phyloP scores from a whole-genome alignment of 1,284 basidiomycete genomes.

The Leccinum subrobustum region DNA sequence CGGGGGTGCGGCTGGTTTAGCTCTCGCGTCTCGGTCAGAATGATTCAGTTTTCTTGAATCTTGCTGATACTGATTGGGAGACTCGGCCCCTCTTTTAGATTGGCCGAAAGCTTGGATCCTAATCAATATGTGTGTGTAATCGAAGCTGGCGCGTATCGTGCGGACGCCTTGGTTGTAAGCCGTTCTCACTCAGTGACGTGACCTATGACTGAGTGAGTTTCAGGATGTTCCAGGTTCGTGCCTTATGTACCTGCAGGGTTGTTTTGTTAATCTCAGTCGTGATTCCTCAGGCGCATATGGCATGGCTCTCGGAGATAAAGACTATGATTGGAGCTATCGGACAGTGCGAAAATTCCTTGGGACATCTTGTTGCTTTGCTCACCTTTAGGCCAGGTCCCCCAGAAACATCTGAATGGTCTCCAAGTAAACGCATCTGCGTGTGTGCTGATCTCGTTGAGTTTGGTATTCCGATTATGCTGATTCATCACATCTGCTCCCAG shows the following conservation, averaged over 20 bases:
- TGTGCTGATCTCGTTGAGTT: not conserved
- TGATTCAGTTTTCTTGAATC: not conserved
- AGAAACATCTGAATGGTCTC: slow-evolving; percentile 10
- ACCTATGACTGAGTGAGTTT: not conserved
- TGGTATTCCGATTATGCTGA: not conserved
- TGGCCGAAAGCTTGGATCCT: slow-evolving; percentile 17
- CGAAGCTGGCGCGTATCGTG: slow-evolving; percentile 18
- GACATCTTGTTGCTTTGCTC: not conserved
- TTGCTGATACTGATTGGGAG: not conserved
- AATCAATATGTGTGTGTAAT: slow-evolving; percentile 22
- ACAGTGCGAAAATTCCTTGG: slow-evolving; percentile 8
- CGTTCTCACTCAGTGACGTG: not conserved
- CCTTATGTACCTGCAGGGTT: not conserved
- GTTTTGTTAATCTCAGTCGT: not conserved
- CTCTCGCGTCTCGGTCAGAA: slow-evolving; percentile 19
- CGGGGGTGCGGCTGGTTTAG: slow-evolving; percentile 20
- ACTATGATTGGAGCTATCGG: slow-evolving; percentile 21
- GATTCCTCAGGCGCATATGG: slow-evolving; percentile 10
- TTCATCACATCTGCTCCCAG: not conserved
- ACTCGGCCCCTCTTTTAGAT: slow-evolving; percentile 1
- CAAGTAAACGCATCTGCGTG: slow-evolving; percentile 7
- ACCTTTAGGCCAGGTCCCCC: slow-evolving; percentile 14
- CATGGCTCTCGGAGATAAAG: slow-evolving; percentile 1
- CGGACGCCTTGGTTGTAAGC: slow-evolving; percentile 14
- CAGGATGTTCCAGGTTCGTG: slow-evolving; percentile 22